Base-by-base conservation (phyloP, 768 basidiomycete species). In the Pleurotus platypus region DNA sequence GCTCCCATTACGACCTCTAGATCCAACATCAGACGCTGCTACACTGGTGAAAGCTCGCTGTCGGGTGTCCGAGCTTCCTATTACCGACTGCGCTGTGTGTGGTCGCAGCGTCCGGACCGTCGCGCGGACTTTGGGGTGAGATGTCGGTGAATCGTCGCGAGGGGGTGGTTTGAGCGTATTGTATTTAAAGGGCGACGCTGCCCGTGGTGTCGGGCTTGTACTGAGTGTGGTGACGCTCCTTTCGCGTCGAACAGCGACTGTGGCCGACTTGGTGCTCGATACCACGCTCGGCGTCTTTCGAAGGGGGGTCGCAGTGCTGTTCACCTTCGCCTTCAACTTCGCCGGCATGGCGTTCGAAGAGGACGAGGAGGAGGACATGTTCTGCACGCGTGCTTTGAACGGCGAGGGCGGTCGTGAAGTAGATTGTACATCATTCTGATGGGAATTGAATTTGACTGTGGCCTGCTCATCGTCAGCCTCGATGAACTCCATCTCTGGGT, bases 241-340 rank as follows among this genome's bases (percentile, higher is more conserved):
- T 56, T 58, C 26, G 56, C 22, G 51, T n/a, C 57, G 47, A 61
- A 55, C 40, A 58, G 22, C 58, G 67, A 42, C 51, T 70, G 48
- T 66, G 61, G 11, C 60, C 46, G 8, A 61, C 56, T n/a, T 68
- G 60, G 38, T 35, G 51, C 53, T 55, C 42, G 55, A 57, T 15
- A 48, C 51, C 18, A 48, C 51, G 61, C 65, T 63, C 20, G 59
- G 57, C 7, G 66, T 49, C 61, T 70, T 75, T 46, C 74, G 71
- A 5, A 42, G 37, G 11, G 69, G 58, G 6, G 78, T 76, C 37
- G 81, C 82, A 61, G 75, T 81, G 58, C 72, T 78, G 63, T 83
- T 87, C 39, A 89, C 75, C 69, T 85, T 89, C 57, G 83, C 85
- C 65, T 75, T 87, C 12, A 84, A 81, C 56, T 81, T 63, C 8